Conservation (phyloP, 2,329 filamentous ascomycete genomes). For the Hymenoscyphus salicellus region DNA sequence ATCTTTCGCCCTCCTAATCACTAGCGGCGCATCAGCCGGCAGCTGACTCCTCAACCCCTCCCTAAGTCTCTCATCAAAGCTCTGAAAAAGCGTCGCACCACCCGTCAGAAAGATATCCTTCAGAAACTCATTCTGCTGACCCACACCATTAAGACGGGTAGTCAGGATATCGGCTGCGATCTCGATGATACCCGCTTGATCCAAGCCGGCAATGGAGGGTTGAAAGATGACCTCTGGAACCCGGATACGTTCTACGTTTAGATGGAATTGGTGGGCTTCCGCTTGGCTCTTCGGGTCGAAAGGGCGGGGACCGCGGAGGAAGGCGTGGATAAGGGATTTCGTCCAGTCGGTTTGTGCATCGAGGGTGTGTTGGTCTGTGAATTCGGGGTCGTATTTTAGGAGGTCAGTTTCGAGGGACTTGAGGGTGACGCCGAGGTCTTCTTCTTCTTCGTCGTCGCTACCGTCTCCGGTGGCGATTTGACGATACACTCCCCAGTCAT, state of each 20-base stretch:
- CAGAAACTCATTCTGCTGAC: conserved; percentile 65
- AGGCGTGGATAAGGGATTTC: conserved; percentile 85
- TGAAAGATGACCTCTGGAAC: conserved; percentile 93
- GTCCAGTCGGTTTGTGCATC: conserved; percentile 95
- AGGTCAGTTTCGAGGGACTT: conserved; percentile 80
- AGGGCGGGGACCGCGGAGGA: conserved; percentile 80
- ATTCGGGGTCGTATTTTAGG: conserved; percentile 79
- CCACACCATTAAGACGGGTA: conserved; percentile 65
- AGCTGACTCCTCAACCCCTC: conserved; percentile 71
- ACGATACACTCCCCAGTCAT: conserved; percentile 96
- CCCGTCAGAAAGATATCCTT: conserved; percentile 90
- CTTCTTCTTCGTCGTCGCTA: conserved; percentile 87
- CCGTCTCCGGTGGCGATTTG: conserved; percentile 81
- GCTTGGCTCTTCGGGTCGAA: conserved; percentile 77
- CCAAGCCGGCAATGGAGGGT: conserved; percentile 83
- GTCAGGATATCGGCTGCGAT: conserved; percentile 87
- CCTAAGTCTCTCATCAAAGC: conserved; percentile 79
- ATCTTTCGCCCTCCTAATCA: conserved; percentile 70
- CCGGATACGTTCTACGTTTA: conserved; percentile 94
- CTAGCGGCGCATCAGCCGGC: conserved; percentile 65
- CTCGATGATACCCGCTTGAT: conserved; percentile 91
- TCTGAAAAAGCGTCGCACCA: conserved; percentile 82
- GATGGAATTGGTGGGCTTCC: conserved; percentile 82
- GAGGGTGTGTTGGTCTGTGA: conserved; percentile 87
- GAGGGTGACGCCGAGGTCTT: conserved; percentile 72